These are phyloP conservation scores for Lachnellula subtilissima DNA, from an alignment of 2,329 filamentous ascomycete species.

Conservation along the genomic window DNA sequence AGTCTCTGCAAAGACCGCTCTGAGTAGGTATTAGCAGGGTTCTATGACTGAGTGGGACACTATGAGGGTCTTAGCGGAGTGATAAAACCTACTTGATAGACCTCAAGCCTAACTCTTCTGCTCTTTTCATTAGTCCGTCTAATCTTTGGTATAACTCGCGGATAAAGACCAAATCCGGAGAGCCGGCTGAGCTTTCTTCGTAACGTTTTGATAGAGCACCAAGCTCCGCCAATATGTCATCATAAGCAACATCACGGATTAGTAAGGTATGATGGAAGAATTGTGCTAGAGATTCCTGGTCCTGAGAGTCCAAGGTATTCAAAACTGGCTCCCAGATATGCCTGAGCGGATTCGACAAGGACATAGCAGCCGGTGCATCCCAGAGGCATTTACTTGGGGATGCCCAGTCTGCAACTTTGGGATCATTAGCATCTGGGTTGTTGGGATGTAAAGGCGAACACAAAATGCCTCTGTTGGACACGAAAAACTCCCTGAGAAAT, in stretches of 20 bases:
- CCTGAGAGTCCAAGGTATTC: neutral
- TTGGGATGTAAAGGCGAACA: neutral
- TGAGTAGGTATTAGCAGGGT: too few species aligned
- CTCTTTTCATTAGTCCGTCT: too few species aligned
- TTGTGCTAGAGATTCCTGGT: neutral
- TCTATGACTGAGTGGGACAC: too few species aligned
- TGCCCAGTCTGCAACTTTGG: neutral
- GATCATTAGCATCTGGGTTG: neutral
- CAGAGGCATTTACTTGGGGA: neutral
- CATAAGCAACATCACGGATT: neutral
- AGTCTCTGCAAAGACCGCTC: neutral
- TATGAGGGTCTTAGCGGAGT: too few species aligned
- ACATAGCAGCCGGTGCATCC: neutral
- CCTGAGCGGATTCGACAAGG: too few species aligned
- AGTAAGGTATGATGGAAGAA: neutral
- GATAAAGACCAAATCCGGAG: too few species aligned
- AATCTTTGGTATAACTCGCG: too few species aligned
- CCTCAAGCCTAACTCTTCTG: too few species aligned
- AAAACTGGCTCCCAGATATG: too few species aligned
- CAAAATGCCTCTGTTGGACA: neutral
- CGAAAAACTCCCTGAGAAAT: neutral
- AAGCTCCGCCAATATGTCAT: too few species aligned
- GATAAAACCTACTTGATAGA: too few species aligned
- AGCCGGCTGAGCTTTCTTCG: neutral
- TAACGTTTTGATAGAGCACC: neutral